These are phyloP conservation scores for Dothidotthia symphoricarpi DNA, from an alignment of 2,329 filamentous ascomycete genomes.

Conservation along the genomic window DNA sequence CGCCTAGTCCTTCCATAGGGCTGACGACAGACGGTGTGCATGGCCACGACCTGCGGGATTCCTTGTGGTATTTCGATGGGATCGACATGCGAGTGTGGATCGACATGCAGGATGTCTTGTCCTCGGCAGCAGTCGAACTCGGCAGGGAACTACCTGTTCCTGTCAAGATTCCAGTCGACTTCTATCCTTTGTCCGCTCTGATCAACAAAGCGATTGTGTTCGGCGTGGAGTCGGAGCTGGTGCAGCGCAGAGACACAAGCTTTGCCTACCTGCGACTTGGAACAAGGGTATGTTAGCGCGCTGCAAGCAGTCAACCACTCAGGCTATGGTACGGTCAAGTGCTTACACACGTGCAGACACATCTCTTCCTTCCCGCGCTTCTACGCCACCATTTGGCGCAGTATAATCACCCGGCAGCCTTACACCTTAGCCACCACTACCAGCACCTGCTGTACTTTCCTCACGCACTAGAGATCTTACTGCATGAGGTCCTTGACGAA, in stretches of 20 bases:
- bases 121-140: constrained; percentile 64
- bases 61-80: constrained; percentile 93
- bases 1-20: constrained; percentile 51
- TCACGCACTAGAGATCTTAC: constrained; percentile 84
- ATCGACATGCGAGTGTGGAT: constrained; percentile 83
- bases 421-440: constrained; percentile 80
- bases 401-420: constrained; percentile 75
- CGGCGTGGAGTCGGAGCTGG: constrained; percentile 86
- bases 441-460: constrained; percentile 86
- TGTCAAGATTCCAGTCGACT: constrained; percentile 82
- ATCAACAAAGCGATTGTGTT: constrained; percentile 87
- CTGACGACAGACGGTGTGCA: constrained; percentile 47
- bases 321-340: constrained; percentile 1
- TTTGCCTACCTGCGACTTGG: constrained; percentile 89
- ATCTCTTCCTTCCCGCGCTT: constrained; percentile 87
- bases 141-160: constrained; percentile 69
- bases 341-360: constrained; percentile 61
- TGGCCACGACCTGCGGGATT: constrained; percentile 69
- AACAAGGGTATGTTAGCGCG: constrained; percentile 65
- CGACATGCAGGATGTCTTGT: constrained; percentile 79
- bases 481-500: constrained; percentile 91
- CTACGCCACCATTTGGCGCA: constrained; percentile 74
- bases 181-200: constrained; percentile 86
- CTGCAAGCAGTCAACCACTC: constrained; percentile 5
- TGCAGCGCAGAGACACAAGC: constrained; percentile 87